A percentile compares a stretch with the other conserved stretches of the same genome.
These are phyloP conservation scores for Pichia nanzhaoensis DNA, from an alignment of 805 yeast genomes.

Conservation along the genomic window DNA sequence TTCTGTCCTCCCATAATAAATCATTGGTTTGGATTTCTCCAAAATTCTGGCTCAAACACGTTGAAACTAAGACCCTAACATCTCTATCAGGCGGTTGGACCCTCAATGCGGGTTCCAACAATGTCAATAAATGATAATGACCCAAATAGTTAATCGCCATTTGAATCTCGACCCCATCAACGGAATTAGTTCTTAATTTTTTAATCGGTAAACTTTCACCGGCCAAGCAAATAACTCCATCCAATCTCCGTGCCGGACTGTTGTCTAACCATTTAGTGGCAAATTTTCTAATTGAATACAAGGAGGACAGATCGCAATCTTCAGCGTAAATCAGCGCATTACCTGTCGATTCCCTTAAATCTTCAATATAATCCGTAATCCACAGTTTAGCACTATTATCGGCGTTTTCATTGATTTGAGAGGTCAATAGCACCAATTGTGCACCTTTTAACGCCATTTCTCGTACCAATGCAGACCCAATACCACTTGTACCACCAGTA, in stretches of 20 bases:
- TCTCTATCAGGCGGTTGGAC: constrained; percentile 94
- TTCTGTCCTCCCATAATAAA: constrained; percentile 51
- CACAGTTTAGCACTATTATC: constrained; percentile 39
- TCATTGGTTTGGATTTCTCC: constrained; percentile 60
- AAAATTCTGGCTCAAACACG: constrained; percentile 72
- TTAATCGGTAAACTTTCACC: constrained; percentile 74
- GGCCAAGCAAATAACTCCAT: constrained; percentile 85
- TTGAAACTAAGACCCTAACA: constrained; percentile 71
- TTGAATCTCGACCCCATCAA: constrained; percentile 84
- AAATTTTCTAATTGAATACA: constrained; percentile 75
- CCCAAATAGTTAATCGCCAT: constrained; percentile 76
- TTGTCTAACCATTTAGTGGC: constrained; percentile 94
- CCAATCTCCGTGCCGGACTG: constrained; percentile 83
- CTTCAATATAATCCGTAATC: constrained; percentile 74
- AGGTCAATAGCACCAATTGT: constrained; percentile 68
- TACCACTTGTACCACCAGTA: constrained; percentile 92
- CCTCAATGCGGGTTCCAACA: constrained; percentile 76
- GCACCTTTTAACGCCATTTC: constrained; percentile 82
- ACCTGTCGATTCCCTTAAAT: constrained; percentile 59
- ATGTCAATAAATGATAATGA: constrained; percentile 72
- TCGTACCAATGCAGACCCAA: constrained; percentile 70
- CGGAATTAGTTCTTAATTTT: constrained; percentile 52
- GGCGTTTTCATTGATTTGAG: constrained; percentile 41
- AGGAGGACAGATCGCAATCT: constrained; percentile 69
- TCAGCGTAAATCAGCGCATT: constrained; percentile 87